Evolutionary conservation across 208 protist genomes (phyloP), one percentile per base, ranked within the genome.

Genomic region (Acanthamoeba healyi): DNA sequence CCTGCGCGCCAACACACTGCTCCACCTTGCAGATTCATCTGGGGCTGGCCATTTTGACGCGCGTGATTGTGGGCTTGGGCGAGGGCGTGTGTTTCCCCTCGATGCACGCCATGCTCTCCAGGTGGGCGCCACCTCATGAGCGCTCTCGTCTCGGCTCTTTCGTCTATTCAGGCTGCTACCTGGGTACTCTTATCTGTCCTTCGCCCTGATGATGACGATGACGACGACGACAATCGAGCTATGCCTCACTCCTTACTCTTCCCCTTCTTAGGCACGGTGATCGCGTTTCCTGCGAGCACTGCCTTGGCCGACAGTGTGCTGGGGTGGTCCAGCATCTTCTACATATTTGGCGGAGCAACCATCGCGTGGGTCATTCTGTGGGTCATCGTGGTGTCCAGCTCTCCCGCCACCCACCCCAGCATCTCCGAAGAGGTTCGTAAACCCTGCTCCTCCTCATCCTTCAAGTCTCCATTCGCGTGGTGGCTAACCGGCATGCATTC

Each of bases 81-180:
- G 65, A 93, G 88, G 88, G 88, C 32, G 88, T 93, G 36, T 61
- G 46, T 29, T 93, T 56, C 56, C 88, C 88, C 29, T 44, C 88
- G 29, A 93, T 93, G 88, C 88, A 93, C 65, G 88, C 88, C 88
- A 93, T 93, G 65, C 34, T 93, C 19, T 74, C 63, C 88, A 56
- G 29, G 24, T 93, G 88, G 88, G 88, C 88, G 14, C 88, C 88
- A 2, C 88, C 88, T 15, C 38, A 74, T 29, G 88, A 93, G 40
- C 88, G 88, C 65, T 82, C 65, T 82, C 61, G 61, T 40, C 54
- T 93, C 29, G 49, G 42, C 32, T 93, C 88, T 32, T 0, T 93
- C 22, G 58, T 74, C 32, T 93, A 93, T n/a, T 82, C n/a, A 46
- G 88, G 88, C 29, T 24, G 10, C 42, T 93, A 93, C 46, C n/a